Evolutionary conservation across 495 filamentous ascomycete genomes (phyloP), one percentile per base, ranked within the genome.

Genomic region (Pseudomonodictys pantanalensis): DNA sequence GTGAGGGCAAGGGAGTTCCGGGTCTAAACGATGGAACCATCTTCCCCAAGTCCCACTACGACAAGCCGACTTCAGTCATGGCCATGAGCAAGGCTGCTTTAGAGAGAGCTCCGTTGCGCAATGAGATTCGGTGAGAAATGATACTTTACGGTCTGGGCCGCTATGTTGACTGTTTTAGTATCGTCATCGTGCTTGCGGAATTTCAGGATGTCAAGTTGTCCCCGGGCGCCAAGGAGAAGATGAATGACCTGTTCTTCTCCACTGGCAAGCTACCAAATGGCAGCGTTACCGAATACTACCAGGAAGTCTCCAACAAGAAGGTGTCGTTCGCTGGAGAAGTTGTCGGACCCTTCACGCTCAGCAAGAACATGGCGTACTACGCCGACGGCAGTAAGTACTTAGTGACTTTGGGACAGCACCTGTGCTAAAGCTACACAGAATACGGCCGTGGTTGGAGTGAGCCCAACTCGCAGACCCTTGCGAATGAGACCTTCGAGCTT

Each of bases 11-110:
- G 3, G 44, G 30, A 10, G 12, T 61, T 10, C 58, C 44, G n/a
- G 58, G 58, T 33, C 17, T 61, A 15, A 61, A 61, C 30, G 58
- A 61, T 55, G 58, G 58, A 20, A 54, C 43, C 3, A 61, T 61
- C n/a, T 61, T 61, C 20, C 58, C 58, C 1, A 33, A 38, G 24
- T 47, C 39, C 28, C 58, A 61, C 33, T 61, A 44, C 41, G 20
- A 33, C 2, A 48, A 49, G 30, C 50, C 50, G n/a, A 32, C 29
- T 6, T 55, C 58, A 5, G 26, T 49, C 35, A 48, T 44, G 42
- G 42, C 6, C 23, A 54, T 61, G 50, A 55, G 39, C 23, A 61
- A 26, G 18, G 58, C 58, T 49, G 58, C 50, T 9, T 25, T 61
- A 28, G 58, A 54, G 24, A 54, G 58, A 18, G 25, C 58, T 39